Evolutionary conservation across 1,284 basidiomycete genomes (phyloP), one percentile per base, ranked within the genome.

Genomic region (Xanthoconium separans): DNA sequence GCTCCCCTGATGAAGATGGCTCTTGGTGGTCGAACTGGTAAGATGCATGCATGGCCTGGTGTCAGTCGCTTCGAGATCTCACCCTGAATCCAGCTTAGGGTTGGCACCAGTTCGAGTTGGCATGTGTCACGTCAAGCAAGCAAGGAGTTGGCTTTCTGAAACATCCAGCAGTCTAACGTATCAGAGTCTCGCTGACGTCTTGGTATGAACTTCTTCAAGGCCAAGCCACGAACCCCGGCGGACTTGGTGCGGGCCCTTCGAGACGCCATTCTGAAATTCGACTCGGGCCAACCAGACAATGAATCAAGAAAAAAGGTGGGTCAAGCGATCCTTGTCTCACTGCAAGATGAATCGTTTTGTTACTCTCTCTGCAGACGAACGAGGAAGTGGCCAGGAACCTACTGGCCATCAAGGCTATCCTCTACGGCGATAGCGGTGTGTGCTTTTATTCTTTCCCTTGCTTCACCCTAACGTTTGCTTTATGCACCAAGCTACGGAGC

Each of bases 181-280:
- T 42, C 24, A 37, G 27, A 27, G 51, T 44, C 49, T 36, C 37
- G 34, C 41, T 49, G n/a, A 20, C 47, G 34, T 15, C 29, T 31
- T 16, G 7, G 7, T 34, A 95, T 95, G 93, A 96, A 96, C 74
- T 95, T 96, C 78, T 96, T 96, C 85, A 94, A 91, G 76, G 86
- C 91, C 22, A 95, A 93, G 71, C 85, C 83, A 42, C 79, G 91
- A 63, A 88, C 89, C 31, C 93, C 94, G 12, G 83, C 89, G 44
- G 93, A 96, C 70, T 82, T 93, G 52, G 89, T 95, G 33, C 81
- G 86, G 50, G 80, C 85, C 36, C 77, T 95, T 50, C 82, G 85
- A 47, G 94, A 96, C 67, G 82, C 87, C 54, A 83, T 95, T 60
- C 79, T 81, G 51, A 84, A 81, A 67, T 77, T 96, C 46, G 94